Percentiles rank a stretch among this genome's conserved stretches.
These are phyloP conservation scores for Flaveria sonorensis DNA, from an alignment of 129 eudicot species.

Conservation along the genomic window DNA sequence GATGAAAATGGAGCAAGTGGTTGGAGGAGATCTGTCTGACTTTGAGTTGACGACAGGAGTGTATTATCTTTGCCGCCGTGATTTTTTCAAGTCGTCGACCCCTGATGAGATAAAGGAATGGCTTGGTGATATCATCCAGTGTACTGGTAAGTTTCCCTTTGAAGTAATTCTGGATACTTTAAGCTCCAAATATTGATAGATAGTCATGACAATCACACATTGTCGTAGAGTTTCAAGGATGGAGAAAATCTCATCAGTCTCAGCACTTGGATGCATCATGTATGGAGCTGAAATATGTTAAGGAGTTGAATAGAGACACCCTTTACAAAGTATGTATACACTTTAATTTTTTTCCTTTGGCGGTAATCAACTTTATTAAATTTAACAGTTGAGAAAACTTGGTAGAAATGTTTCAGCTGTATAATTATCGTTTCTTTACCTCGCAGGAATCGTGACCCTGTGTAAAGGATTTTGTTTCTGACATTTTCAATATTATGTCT, in stretches of 20 bases:
- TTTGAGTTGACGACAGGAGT: not conserved
- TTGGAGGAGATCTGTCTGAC: conserved; percentile 25
- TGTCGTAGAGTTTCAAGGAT: not conserved
- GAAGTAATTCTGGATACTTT: not conserved
- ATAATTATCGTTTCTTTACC: too few relatives aligned
- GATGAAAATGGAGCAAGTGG: not conserved
- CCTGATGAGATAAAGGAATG: not conserved
- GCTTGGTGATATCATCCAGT: not conserved
- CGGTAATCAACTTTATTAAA: too few relatives aligned
- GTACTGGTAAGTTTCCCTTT: too few relatives aligned
- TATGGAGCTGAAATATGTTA: not conserved
- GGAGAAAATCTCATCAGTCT: conserved; percentile 9
- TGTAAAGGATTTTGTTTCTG: too few relatives aligned
- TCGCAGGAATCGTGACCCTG: too few relatives aligned
- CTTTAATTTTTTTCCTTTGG: not conserved
- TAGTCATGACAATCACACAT: not conserved
- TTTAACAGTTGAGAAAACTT: too few relatives aligned
- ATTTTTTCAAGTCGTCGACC: not conserved
- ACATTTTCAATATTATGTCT: too few relatives aligned
- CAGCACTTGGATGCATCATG: not conserved
- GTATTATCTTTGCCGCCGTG: conserved; percentile 9
- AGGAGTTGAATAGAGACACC: not conserved
- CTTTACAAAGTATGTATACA: not conserved
- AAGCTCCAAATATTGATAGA: not conserved
- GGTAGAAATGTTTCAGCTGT: too few relatives aligned